Conservation (phyloP, 2,329 filamentous ascomycete genomes). For the Pezicula radicicola region DNA sequence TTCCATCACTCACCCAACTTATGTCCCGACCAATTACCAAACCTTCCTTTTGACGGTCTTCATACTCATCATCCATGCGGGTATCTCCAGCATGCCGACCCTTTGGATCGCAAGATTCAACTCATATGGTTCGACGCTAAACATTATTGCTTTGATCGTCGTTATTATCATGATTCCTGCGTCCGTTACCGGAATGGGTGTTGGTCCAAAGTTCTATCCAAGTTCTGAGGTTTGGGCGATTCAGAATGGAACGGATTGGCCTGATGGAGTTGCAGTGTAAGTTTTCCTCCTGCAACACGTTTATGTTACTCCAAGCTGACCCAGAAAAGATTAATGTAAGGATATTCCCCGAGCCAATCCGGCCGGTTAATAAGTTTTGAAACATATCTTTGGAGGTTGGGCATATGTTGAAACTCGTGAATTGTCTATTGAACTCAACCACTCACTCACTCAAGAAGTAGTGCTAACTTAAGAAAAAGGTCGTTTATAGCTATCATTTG, state of each 20-base stretch:
- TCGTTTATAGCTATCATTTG: slow-evolving; percentile 69
- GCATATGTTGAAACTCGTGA: too few species aligned
- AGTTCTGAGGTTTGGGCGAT: slow-evolving; percentile 64
- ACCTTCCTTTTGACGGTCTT: slow-evolving; percentile 65
- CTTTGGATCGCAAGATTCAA: slow-evolving; percentile 69
- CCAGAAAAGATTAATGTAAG: too few species aligned
- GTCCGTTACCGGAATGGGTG: slow-evolving; percentile 39
- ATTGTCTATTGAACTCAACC: too few species aligned
- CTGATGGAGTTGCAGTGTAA: slow-evolving; percentile 58
- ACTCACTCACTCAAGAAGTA: too few species aligned
- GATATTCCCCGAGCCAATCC: too few species aligned
- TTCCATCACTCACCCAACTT: slow-evolving; percentile 65
- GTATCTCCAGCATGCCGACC: slow-evolving; percentile 69
- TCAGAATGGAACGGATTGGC: slow-evolving; percentile 64
- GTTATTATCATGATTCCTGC: slow-evolving; percentile 69
- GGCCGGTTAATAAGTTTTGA: too few species aligned
- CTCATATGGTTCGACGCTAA: slow-evolving; percentile 66
- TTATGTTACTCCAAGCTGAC: too few species aligned
- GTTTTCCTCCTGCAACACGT: too few species aligned
- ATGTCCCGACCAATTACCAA: slow-evolving; percentile 62
- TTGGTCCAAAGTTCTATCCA: slow-evolving; percentile 53
- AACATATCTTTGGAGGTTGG: too few species aligned
- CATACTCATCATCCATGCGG: slow-evolving; percentile 65
- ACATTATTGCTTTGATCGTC: slow-evolving; percentile 63
- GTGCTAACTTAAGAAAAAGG: slow-evolving; percentile 46